Percentiles rank a stretch among this genome's conserved stretches.
phyloP scores from a whole-genome alignment of 345 rosid genomes.

The Acer yangbiense region DNA sequence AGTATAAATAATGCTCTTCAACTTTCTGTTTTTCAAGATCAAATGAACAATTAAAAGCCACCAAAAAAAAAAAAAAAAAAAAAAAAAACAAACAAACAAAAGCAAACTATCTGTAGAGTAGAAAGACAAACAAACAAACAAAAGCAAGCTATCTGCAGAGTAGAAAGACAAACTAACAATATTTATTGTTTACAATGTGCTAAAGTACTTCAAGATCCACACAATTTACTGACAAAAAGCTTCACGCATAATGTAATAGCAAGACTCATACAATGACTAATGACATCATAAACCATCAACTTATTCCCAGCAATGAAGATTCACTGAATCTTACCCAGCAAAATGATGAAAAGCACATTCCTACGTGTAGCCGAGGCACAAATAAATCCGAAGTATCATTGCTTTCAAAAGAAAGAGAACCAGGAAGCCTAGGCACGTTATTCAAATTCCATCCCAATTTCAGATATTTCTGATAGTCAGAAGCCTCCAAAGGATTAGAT shows the following conservation, averaged over 20 bases:
- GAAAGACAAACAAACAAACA: neutral
- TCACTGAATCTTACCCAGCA: conserved; percentile 57
- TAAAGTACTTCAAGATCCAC: neutral
- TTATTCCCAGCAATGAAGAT: neutral
- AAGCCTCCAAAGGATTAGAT: conserved; percentile 21
- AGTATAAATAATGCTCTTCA: conserved; percentile 66
- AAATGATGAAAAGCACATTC: conserved; percentile 71
- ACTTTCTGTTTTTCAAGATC: conserved; percentile 52
- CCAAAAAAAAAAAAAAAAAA: neutral
- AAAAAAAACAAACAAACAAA: neutral
- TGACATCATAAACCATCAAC: neutral
- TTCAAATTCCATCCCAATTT: conserved; percentile 78
- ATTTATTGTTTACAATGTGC: neutral
- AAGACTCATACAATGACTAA: conserved; percentile 1
- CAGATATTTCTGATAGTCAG: conserved; percentile 32
- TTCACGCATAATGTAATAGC: conserved; percentile 3
- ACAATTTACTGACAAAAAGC: neutral
- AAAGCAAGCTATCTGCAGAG: conserved; percentile 14
- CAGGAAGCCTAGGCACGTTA: conserved; percentile 55
- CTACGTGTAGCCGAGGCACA: conserved; percentile 60
- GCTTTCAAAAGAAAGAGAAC: conserved; percentile 65
- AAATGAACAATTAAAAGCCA: conserved; percentile 17
- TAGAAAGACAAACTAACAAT: neutral
- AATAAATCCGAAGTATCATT: conserved; percentile 33
- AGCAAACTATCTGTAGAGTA: conserved; percentile 14